Conservation (phyloP, 2,329 filamentous ascomycete species). For the Beauveria australis region DNA sequence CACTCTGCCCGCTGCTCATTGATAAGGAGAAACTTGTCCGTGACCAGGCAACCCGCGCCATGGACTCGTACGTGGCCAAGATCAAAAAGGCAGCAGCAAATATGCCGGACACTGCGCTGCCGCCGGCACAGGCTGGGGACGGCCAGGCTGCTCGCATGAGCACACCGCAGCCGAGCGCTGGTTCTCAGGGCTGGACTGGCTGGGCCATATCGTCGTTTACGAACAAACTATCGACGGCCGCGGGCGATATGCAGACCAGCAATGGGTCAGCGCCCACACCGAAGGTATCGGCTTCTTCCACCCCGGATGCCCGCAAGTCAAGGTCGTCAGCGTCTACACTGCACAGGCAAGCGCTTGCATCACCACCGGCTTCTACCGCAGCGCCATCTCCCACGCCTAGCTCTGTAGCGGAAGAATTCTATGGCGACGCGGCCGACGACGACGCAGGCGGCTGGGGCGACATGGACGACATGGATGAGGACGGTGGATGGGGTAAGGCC, state of each 20-base stretch:
- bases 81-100: conserved; percentile 68
- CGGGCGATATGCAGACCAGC: conserved; percentile 71
- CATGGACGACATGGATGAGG: conserved; percentile 48
- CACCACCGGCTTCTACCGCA: conserved; percentile 38
- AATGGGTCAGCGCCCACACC: conserved; percentile 36
- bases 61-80: conserved; percentile 77
- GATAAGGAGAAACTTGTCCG: conserved; percentile 95
- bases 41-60: conserved; percentile 81
- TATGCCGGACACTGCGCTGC: conserved; percentile 74
- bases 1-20: conserved; percentile 73
- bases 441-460: conserved; percentile 71
- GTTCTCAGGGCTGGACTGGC: conserved; percentile 64
- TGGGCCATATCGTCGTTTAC: conserved; percentile 99
- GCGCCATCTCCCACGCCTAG: conserved; percentile 38
- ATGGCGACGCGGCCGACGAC: conserved; percentile 47
- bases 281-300: conserved; percentile 33
- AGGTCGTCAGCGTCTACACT: conserved; percentile 49
- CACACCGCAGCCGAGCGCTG: conserved; percentile 60
- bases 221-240: conserved; percentile 78
- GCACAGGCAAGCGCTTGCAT: conserved; percentile 52
- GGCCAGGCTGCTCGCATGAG: conserved; percentile 63
- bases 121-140: conserved; percentile 50
- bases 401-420: conserved; percentile 40
- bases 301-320: conserved; percentile 28
- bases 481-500: conserved; percentile 31